Base-by-base conservation (phyloP, 257 asterid genomes). In the Solanum chaucha region DNA sequence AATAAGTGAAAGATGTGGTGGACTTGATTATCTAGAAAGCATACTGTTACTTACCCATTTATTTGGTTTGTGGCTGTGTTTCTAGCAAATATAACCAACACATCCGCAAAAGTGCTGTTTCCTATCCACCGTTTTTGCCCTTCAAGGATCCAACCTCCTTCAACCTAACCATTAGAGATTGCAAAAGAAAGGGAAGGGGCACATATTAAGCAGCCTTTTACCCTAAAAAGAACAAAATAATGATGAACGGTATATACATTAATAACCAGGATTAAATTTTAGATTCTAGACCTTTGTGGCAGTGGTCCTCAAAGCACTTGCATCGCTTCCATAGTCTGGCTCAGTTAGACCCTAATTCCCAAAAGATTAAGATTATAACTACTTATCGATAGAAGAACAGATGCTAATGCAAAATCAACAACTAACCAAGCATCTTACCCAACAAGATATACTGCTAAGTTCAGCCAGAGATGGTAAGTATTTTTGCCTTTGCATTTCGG, bases 121-220 rank as follows among this genome's bases (percentile, higher is more conserved):
- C 99, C 99, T 90, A 95, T 97, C 99, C 99, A 97, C 61, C 99
- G 97, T 85, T 97, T 97, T 86, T 97, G 98, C 86, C 99, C 98
- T 86, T 97, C 95, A 89, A 96, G 94, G 88, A 96, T 88, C 99
- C 99, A 97, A 55, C 99, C 99, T 87, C 99, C 99, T 82, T 92
- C 98, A 72, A 97, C 98, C 99, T 97, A 91, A 88, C 87, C n/a
- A 89, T 71, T 89, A 12, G 58, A 86, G 78, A 70, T 8, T 34
- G 15, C 36, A 86, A 71, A 26, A 84, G 58, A n/a, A 84, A n/a
- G 86, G 17, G 28, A 73, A 20, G 48, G 82, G 51, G 28, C 30
- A 22, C 41, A 15, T 15, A 36, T 48, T 81, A 81, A 81, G 85
- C 44, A 81, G 12, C 41, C 11, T 28, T 15, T 81, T 38, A 80